Base-by-base conservation (phyloP, 441 rosid genomes). In the Kokia cookei region DNA sequence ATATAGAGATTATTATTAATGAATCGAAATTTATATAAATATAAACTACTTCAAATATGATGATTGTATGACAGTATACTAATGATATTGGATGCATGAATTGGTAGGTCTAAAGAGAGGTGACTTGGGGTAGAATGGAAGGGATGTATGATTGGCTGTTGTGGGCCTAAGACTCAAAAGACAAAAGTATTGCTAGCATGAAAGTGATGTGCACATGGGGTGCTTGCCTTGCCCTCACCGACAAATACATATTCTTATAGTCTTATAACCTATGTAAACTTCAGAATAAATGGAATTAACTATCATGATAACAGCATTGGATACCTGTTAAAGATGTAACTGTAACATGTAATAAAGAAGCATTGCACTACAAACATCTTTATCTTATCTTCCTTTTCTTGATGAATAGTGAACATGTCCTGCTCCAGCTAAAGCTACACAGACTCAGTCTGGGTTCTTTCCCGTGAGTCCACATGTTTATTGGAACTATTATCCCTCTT, bases 201-300 rank as follows among this genome's bases (percentile, higher is more conserved):
- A 83, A 81, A 83, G 81, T 76, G 84, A 88, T 45, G 65, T 67
- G 69, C 88, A 85, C 88, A 84, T 85, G 88, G 76, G 58, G 66
- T 40, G 63, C 32, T 75, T 48, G 51, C 45, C 37, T 60, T 29
- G 66, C 66, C 81, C 83, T 86, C 85, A 82, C 84, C 60, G 58
- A 17, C 7, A n/a, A 8, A 8, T 37, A 17, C 50, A n/a, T 37
- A n/a, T 17, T 5, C 32, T 12, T 14, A 27, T 0, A 5, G 7
- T 2, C 19, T 17, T 9, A 19, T 2, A 19, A 17, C 59, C 55
- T 51, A 12, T 22, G 13, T 22, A 57, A 27, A 35, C 4, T 7
- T 35, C 26, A 15, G 42, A 14, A 29, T 29, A 60, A 58, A 14
- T 13, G 22, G 19, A 15, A 61, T 61, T 14, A 14, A 61, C 22